These are phyloP conservation scores for Sclerotinia minor DNA, from an alignment of 2,329 filamentous ascomycete species.

Conservation along the genomic window DNA sequence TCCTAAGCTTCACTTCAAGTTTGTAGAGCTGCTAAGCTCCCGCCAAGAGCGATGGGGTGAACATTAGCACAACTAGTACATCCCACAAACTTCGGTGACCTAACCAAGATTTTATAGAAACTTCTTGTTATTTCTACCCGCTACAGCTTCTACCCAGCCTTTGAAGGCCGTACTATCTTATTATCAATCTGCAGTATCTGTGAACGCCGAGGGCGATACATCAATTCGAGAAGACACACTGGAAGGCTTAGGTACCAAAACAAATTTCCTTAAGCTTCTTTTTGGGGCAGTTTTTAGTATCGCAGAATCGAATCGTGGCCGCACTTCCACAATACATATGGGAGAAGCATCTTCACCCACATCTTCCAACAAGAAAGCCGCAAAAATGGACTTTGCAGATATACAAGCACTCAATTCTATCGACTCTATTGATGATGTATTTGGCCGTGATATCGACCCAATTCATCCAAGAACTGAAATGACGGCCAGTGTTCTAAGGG, in stretches of 20 bases:
- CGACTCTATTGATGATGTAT: constrained; percentile 27
- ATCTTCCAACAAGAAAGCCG: constrained; percentile 10
- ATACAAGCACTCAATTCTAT: constrained; percentile 29
- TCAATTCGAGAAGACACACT: constrained; percentile 86
- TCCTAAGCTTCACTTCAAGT: not conserved
- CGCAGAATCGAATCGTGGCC: constrained; percentile 47
- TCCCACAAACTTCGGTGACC: not conserved
- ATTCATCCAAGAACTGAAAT: constrained; percentile 16
- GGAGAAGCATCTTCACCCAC: constrained; percentile 19
- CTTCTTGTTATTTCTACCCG: constrained; percentile 86
- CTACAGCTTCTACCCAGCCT: constrained; percentile 63
- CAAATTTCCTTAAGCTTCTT: constrained; percentile 68
- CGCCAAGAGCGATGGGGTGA: not conserved
- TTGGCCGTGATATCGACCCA: constrained; percentile 18
- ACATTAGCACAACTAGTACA: not conserved
- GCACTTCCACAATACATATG: constrained; percentile 25
- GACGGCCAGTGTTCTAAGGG: constrained; percentile 13
- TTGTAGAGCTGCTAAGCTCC: not conserved
- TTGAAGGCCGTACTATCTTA: constrained; percentile 85
- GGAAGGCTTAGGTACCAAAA: constrained; percentile 87
- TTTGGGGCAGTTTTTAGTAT: constrained; percentile 75
- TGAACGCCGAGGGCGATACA: constrained; percentile 93
- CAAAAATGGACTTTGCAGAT: constrained; percentile 26
- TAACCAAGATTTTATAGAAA: constrained; percentile 56
- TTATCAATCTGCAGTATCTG: constrained; percentile 83